Evolutionary conservation across 352 stramenopile genomes (phyloP), one percentile per base, ranked within the genome.

Genomic region (Phytopythium vexans): DNA sequence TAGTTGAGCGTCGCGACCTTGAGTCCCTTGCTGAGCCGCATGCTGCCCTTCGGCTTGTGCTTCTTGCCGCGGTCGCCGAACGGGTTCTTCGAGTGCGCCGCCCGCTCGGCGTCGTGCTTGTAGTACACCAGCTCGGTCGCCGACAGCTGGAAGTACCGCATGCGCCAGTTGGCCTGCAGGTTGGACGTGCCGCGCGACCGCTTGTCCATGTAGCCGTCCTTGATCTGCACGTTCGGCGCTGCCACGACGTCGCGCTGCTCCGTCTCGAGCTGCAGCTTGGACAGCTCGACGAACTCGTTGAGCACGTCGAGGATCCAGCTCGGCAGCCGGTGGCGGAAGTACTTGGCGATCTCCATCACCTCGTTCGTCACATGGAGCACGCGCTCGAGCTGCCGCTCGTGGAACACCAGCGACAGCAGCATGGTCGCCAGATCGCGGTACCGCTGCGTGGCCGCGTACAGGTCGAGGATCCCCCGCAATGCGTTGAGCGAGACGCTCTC

Each of bases 161-260:
- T 88, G 49, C 75, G 70, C 82, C 82, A 92, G 45, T 90, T 90
- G 36, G 79, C 79, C 38, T 88, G 76, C 12, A 90, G 58, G 16
- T 74, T 79, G 43, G 58, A 67, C 8, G 71, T 67, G 11, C 70
- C 68, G 21, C 77, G 60, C 8, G 77, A 54, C 21, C 77, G 57
- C 60, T 92, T 89, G 64, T 92, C 82, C 53, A 87, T 54, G 40
- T 83, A 74, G 0, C 57, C 73, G 10, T 62, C 54, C 49, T 73
- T 64, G 3, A n/a, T 40, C 14, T 59, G 60, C 16, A 68, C 41
- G n/a, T 69, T 47, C 0, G 82, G 82, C 2, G 82, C 79, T 0
- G 62, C 65, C 35, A 58, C 58, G 15, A 58, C 57, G 39, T 92
- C 82, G 35, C 62, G 60, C 16, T 52, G 41, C 56, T 92, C 82